Percentiles rank a stretch among this genome's conserved stretches.
Conservation (phyloP, 78 protist genomes). For the Dictyostelium capitatum region DNA sequence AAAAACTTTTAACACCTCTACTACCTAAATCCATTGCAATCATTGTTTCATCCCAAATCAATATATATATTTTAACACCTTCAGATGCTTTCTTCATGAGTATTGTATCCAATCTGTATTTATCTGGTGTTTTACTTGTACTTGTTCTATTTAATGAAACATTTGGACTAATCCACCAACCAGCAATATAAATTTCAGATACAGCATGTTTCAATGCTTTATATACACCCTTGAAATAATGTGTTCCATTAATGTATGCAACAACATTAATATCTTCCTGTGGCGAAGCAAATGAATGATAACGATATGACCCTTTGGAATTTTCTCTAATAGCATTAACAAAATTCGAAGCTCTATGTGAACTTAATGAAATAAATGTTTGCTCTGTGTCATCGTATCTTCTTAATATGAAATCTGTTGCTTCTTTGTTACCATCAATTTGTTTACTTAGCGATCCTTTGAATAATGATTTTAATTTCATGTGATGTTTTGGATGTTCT, state of each 20-base stretch:
- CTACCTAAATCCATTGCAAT: slow-evolving; percentile 75
- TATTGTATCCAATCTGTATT: slow-evolving; percentile 60
- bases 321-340: slow-evolving; percentile 67
- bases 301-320: slow-evolving; percentile 72
- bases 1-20: slow-evolving; percentile 48
- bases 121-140: not conserved
- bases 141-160: slow-evolving; percentile 14
- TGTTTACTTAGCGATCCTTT: slow-evolving; percentile 21
- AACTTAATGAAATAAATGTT: slow-evolving; percentile 47
- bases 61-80: slow-evolving; percentile 80
- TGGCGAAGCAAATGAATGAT: slow-evolving; percentile 70
- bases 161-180: slow-evolving; percentile 80
- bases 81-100: slow-evolving; percentile 78
- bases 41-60: slow-evolving; percentile 82
- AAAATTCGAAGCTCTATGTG: slow-evolving; percentile 55
- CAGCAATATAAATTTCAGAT: slow-evolving; percentile 72
- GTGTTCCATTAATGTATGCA: slow-evolving; percentile 46
- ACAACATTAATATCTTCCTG: slow-evolving; percentile 57
- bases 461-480: slow-evolving; percentile 11
- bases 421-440: slow-evolving; percentile 51
- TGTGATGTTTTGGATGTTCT: slow-evolving; percentile 60
- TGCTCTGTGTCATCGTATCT: slow-evolving; percentile 41
- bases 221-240: slow-evolving; percentile 56
- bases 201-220: slow-evolving; percentile 54
- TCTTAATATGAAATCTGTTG: slow-evolving; percentile 51